Base-by-base conservation (phyloP, 2,329 filamentous ascomycete species). In the Pseudofabraea citricarpa region DNA sequence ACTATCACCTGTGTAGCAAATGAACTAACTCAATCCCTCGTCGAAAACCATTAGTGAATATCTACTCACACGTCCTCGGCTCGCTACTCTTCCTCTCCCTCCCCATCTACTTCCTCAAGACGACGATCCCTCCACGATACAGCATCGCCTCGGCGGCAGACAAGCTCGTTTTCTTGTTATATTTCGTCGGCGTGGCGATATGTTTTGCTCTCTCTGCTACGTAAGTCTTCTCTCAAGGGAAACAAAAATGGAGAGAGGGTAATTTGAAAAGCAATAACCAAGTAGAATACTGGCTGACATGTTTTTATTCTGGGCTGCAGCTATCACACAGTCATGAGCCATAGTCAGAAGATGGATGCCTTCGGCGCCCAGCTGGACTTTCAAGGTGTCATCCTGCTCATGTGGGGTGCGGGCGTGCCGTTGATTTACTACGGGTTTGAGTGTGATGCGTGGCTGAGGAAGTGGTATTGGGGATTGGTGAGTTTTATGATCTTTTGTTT, bases 331-430 rank as follows among this genome's bases (percentile, higher is more conserved):
- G 67, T 81, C 39, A 69, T 71, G 49, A 75, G 74, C 44, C 78
- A 82, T 50, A 76, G 71, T 40, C 63, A 69, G 6, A 52, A 61
- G 5, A 66, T 75, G 12, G 70, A 70, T 27, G 63, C 62, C 9
- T 68, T 74, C 45, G 77, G 76, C 5, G 76, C 80, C 47, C 73
- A 77, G 52, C 61, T 82, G 21, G 80, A 84, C 55, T 79, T 81
- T 50, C 69, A 79, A 33, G 78, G 79, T 6, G 77, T 83, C 33
- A 69, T 83, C 2, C 64, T 76, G 6, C 59, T 83, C 46, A 83
- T 83, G 61, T 83, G 77, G 75, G 73, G 74, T 4, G 72, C 73
- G 45, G 80, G 76, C 36, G 65, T 81, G 6, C 78, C 79, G 4
- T 71, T 75, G 2, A 63, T 81, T n/a, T 76, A 75, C 54, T 77